These are phyloP conservation scores for Populus deltoides DNA, from an alignment of 345 rosid genomes.

Conservation along the genomic window DNA sequence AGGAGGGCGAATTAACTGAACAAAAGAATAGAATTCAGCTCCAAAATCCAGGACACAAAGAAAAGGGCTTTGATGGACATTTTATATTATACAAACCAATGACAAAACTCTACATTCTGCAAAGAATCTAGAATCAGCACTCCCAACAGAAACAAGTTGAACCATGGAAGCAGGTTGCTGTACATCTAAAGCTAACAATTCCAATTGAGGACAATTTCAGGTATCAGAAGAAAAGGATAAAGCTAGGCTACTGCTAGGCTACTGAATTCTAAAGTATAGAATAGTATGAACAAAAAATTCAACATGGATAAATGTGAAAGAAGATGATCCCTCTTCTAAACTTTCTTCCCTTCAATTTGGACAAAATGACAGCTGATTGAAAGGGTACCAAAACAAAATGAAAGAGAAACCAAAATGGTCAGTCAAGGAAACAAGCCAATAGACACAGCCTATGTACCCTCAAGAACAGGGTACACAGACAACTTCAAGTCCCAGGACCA, in stretches of 20 bases:
- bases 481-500: background rate
- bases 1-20: background rate
- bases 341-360: background rate
- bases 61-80: background rate
- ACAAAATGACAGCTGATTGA: no score
- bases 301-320: background rate
- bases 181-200: slow-evolving; percentile 4
- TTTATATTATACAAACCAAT: background rate
- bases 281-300: background rate
- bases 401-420: background rate
- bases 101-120: background rate
- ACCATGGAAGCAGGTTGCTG: slow-evolving; percentile 4
- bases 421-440: background rate
- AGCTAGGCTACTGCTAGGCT: background rate
- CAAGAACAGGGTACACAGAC: background rate
- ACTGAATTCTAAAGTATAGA: background rate
- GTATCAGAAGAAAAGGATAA: background rate
- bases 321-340: background rate
- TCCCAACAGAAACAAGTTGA: background rate
- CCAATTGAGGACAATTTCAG: background rate
- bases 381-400: background rate
- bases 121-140: background rate
- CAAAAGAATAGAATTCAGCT: background rate
- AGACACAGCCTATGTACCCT: background rate
- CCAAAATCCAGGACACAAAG: background rate